Percentiles rank a stretch among this genome's conserved stretches.
Evolutionary conservation across 2,329 filamentous ascomycete species (phyloP).

Genomic region (Fusarium sp.): DNA sequence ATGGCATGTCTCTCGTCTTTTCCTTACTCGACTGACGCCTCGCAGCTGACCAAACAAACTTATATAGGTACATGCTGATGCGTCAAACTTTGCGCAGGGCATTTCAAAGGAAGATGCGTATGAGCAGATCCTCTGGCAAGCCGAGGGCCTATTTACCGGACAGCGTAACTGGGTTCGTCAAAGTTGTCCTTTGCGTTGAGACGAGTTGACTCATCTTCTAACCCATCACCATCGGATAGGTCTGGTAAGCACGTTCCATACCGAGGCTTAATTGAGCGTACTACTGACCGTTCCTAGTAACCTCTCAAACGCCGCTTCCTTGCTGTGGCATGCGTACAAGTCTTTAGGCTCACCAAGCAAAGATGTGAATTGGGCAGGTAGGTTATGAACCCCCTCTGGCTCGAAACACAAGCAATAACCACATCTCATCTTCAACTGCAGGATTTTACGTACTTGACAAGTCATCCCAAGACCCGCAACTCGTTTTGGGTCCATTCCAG

Average conservation of each 20-base stretch:
- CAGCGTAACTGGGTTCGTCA: conserved; percentile 80
- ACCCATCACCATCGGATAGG: conserved; percentile 25
- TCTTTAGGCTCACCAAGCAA: conserved; percentile 72
- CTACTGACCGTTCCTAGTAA: conserved; percentile 62
- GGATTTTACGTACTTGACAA: conserved; percentile 78
- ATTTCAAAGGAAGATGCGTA: conserved; percentile 78
- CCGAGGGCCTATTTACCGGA: conserved; percentile 72
- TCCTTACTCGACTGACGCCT: not conserved
- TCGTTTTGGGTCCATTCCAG: conserved; percentile 83
- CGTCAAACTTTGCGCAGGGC: conserved; percentile 74
- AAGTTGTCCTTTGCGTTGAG: not conserved
- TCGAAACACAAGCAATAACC: conserved; percentile 9
- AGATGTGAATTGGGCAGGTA: conserved; percentile 80
- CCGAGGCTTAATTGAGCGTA: not conserved
- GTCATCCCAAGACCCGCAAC: conserved; percentile 54
- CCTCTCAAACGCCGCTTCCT: conserved; percentile 76
- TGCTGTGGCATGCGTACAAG: conserved; percentile 83
- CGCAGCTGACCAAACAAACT: conserved; percentile 9
- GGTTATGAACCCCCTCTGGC: conserved; percentile 13
- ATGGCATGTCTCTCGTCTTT: conserved; percentile 23
- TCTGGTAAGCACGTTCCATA: conserved; percentile 37
- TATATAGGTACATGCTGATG: conserved; percentile 76
- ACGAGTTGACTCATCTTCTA: conserved; percentile 27
- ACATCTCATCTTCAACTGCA: conserved; percentile 42
- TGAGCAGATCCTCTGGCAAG: conserved; percentile 75